These are phyloP conservation scores for Fusarium scirpi DNA, from an alignment of 2,329 filamentous ascomycete genomes.

Conservation along the genomic window DNA sequence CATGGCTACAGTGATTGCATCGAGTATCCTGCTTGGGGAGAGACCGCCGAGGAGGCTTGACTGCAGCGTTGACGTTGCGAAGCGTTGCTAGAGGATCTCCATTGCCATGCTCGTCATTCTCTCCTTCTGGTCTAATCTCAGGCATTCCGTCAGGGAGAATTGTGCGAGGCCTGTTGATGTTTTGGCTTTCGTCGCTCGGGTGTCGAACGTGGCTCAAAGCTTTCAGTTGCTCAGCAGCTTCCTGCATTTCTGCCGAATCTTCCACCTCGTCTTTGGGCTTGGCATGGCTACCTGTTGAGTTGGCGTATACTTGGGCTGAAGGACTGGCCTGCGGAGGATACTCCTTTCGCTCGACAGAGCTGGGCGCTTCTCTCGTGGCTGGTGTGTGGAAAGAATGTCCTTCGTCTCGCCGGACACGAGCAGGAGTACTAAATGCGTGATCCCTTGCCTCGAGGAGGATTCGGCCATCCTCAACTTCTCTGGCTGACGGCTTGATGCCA, in stretches of 20 bases:
- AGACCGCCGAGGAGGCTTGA: slow-evolving; percentile 60
- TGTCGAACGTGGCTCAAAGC: slow-evolving; percentile 73
- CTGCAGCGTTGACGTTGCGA: slow-evolving; percentile 44
- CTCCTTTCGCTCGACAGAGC: slow-evolving; percentile 42
- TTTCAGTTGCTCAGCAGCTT: slow-evolving; percentile 75
- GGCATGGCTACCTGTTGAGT: slow-evolving; percentile 34
- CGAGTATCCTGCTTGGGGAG: slow-evolving; percentile 71
- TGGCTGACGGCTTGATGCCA: slow-evolving; percentile 59
- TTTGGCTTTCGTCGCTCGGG: slow-evolving; percentile 59
- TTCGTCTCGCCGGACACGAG: slow-evolving; percentile 49
- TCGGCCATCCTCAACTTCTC: slow-evolving; percentile 68
- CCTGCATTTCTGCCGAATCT: slow-evolving; percentile 76
- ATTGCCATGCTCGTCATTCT: slow-evolving; percentile 52
- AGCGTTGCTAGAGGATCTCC: slow-evolving; percentile 40
- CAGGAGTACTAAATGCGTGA: slow-evolving; percentile 53
- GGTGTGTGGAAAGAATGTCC: slow-evolving; percentile 43
- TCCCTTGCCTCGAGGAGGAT: slow-evolving; percentile 67
- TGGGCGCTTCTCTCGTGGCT: slow-evolving; percentile 42
- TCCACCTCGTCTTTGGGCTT: slow-evolving; percentile 58
- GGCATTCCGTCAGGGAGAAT: slow-evolving; percentile 55
- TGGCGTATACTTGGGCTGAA: slow-evolving; percentile 37
- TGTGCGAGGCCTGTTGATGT: slow-evolving; percentile 52
- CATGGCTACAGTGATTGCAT: slow-evolving; percentile 71
- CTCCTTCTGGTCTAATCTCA: slow-evolving; percentile 51
- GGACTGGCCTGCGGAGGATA: slow-evolving; percentile 48